Conservation (phyloP, 306 rosid genomes). For the Quercus suber region DNA sequence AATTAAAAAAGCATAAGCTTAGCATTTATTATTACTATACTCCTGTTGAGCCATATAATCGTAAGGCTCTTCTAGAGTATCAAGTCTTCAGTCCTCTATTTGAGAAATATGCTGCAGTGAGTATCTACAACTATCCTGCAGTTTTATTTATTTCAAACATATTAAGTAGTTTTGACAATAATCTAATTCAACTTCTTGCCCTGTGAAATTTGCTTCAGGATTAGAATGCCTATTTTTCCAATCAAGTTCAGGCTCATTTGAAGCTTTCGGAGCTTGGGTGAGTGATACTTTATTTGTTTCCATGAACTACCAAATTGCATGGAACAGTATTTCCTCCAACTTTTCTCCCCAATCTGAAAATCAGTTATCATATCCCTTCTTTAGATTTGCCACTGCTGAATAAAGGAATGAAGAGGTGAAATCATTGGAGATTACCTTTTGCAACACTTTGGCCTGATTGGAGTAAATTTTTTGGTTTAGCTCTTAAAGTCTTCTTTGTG, state of each 20-base stretch:
- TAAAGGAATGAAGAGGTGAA: not conserved
- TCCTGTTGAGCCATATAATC: no score
- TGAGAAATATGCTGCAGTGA: constrained; percentile 49
- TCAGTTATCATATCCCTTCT: not conserved
- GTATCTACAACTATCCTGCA: not conserved
- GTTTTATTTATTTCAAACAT: not conserved
- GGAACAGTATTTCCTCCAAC: no score
- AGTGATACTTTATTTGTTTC: constrained; percentile 3
- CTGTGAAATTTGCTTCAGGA: constrained; percentile 23
- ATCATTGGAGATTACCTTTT: no score
- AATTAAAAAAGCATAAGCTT: no score
- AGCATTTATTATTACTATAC: no score
- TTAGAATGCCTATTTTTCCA: constrained; percentile 44
- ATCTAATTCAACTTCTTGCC: not conserved
- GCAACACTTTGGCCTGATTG: no score
- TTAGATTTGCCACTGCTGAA: constrained; percentile 29
- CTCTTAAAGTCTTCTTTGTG: no score
- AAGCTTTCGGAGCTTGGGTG: constrained; percentile 59
- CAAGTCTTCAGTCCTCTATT: constrained; percentile 53
- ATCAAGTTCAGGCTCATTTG: constrained; percentile 44
- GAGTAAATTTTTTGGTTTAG: no score
- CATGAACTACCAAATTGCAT: not conserved
- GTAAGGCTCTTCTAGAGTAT: constrained; percentile 54
- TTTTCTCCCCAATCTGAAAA: not conserved
- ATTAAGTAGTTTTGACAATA: not conserved